Base-by-base conservation (phyloP, 192 early-diverging fungal genomes). In the Rhizoclosmatium sp. region DNA sequence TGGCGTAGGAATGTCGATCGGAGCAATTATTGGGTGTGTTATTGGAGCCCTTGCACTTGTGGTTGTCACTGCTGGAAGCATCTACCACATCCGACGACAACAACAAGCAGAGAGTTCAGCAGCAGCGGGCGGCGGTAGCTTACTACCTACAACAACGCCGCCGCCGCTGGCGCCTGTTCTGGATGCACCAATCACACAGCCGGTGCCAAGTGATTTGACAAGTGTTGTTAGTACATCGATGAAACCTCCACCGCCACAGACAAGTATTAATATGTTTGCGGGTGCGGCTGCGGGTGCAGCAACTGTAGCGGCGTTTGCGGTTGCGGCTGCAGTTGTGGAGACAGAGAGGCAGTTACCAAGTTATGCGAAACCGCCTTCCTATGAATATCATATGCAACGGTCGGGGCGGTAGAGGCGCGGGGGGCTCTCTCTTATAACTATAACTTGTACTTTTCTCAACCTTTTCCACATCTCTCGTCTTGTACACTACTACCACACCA, bases 361-460 rank as follows among this genome's bases (percentile, higher is more conserved):
- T n/a, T 80, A 80, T 62, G 10, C 70, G 3, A 46, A 47, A 44
- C 78, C 78, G 19, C 78, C 78, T 19, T 65, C 78, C 21, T 80
- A 73, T 65, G 78, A 80, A 46, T 46, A 71, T 59, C 78, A 80
- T 59, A 59, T 80, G 70, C 39, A 77, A 42, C 68, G 56, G 62
- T 65, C 44, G 59, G 65, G 75, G 19, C 75, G 75, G 16, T 68
- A 65, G 48, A 60, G 31, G 31, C 31, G 31, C 31, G 0, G 31
- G 31, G 31, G 31, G 31, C 31, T 31, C 31, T 31, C 31, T 31
- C 31, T 31, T 31, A 31, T 31, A 31, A 31, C 31, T 31, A 31
- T 31, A 31, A 31, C 31, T 31, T 31, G 31, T 31, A 31, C 31
- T 31, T 31, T 31, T 31, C 31, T 31, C 31, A 31, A 31, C 31